phyloP scores from a whole-genome alignment of 2,329 filamentous ascomycete genomes.

The Corniculantispora saksenae region DNA sequence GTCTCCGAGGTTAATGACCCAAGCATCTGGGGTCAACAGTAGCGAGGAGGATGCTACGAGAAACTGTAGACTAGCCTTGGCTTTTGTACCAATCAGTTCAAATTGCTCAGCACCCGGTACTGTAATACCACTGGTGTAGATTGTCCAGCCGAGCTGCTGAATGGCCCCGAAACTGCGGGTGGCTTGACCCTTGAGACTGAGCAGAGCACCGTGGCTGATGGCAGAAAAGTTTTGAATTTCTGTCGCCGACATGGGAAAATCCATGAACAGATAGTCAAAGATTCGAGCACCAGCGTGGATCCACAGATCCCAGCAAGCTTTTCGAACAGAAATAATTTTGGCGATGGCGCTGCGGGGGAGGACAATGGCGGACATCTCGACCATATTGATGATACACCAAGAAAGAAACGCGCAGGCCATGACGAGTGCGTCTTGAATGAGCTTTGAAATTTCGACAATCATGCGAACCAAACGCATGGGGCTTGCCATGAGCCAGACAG shows the following conservation, averaged over 20 bases:
- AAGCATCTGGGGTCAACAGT: constrained; percentile 51
- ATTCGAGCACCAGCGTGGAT: constrained; percentile 49
- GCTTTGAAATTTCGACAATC: constrained; percentile 72
- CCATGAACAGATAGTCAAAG: constrained; percentile 49
- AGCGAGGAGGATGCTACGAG: constrained; percentile 23
- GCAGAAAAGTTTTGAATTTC: constrained; percentile 78
- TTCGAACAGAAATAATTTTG: constrained; percentile 35
- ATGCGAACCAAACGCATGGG: constrained; percentile 75
- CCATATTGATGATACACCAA: constrained; percentile 42
- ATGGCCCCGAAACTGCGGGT: constrained; percentile 40
- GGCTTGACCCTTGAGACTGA: constrained; percentile 58
- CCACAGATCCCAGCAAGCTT: constrained; percentile 45
- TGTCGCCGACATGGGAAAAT: constrained; percentile 53
- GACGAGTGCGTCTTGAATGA: constrained; percentile 75
- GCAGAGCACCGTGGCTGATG: constrained; percentile 70
- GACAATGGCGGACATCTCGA: constrained; percentile 39
- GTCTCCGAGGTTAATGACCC: constrained; percentile 59
- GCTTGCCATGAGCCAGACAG: constrained; percentile 76
- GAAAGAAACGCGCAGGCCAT: constrained; percentile 60
- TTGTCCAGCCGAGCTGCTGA: constrained; percentile 42
- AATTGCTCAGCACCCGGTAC: constrained; percentile 24
- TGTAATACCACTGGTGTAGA: constrained; percentile 46
- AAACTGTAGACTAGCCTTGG: background rate
- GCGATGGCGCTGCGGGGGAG: constrained; percentile 34
- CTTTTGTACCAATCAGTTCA: background rate